phyloP scores from a whole-genome alignment of 768 basidiomycete genomes.

The Suillus fuscotomentosus region DNA sequence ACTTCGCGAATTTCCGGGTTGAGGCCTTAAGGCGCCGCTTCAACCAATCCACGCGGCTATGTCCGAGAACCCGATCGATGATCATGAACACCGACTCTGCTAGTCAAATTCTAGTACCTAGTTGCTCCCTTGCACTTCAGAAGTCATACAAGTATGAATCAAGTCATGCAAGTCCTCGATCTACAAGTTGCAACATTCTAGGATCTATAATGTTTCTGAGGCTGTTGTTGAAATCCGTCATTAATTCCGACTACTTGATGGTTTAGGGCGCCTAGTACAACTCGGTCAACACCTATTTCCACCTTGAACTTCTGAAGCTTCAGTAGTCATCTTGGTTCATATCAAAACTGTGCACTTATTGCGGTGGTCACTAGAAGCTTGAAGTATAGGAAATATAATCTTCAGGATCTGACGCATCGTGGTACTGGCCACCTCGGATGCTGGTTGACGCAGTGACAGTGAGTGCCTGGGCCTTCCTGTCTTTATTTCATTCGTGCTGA shows the following conservation, averaged over 20 bases:
- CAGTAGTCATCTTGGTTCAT: background rate
- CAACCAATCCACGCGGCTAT: conserved; percentile 9
- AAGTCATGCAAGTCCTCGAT: background rate
- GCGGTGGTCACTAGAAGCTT: background rate
- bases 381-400: background rate
- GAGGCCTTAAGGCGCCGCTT: conserved; percentile 17
- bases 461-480: background rate
- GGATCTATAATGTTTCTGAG: background rate
- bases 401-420: background rate
- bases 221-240: background rate
- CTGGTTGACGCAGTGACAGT: background rate
- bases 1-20: conserved; percentile 30
- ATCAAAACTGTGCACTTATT: background rate
- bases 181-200: background rate
- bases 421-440: background rate
- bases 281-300: background rate
- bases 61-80: background rate
- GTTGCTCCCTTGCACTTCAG: no score
- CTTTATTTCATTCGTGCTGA: background rate
- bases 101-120: no score
- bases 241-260: background rate
- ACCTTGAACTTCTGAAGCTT: background rate
- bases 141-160: background rate
- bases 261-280: background rate
- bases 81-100: no score